Evolutionary conservation across 805 yeast species (phyloP).

Genomic region (Kazachstania viticola): DNA sequence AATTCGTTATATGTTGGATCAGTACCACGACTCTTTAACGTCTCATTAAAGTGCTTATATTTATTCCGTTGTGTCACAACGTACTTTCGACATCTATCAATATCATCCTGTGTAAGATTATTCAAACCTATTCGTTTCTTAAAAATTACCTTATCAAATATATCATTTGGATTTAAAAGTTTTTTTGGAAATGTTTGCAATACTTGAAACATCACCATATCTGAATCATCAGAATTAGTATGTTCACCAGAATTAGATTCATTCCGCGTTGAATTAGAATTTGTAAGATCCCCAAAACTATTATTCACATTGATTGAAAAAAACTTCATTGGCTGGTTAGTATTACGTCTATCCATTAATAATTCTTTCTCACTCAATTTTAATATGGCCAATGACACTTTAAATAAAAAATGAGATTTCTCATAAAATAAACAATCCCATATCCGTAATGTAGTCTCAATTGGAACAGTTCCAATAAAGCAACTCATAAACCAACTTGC

Average conservation of each 20-base stretch:
- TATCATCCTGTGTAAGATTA: constrained; percentile 68
- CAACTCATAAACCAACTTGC: constrained; percentile 98
- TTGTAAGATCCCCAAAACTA: background rate
- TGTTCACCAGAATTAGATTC: background rate
- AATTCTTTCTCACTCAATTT: constrained; percentile 63
- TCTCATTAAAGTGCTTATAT: constrained; percentile 4
- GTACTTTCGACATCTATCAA: constrained; percentile 61
- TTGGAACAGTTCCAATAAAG: constrained; percentile 80
- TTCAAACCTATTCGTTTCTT: constrained; percentile 60
- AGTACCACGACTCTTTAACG: background rate
- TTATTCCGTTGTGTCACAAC: constrained; percentile 49
- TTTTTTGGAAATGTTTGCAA: constrained; percentile 74
- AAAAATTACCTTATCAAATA: constrained; percentile 58
- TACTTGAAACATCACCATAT: constrained; percentile 63
- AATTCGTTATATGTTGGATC: background rate
- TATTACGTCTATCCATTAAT: constrained; percentile 7
- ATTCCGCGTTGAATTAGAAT: background rate
- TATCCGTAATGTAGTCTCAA: constrained; percentile 74
- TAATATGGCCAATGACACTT: constrained; percentile 69
- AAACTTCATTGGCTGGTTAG: constrained; percentile 1
- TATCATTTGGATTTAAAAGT: constrained; percentile 51
- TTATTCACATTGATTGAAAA: constrained; percentile 1
- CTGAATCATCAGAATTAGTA: constrained; percentile 27
- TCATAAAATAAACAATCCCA: constrained; percentile 96
- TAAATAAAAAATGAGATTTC: constrained; percentile 75